Evolutionary conservation across 176 grass and related monocot species (phyloP).

Genomic region (Raddia guianensis): DNA sequence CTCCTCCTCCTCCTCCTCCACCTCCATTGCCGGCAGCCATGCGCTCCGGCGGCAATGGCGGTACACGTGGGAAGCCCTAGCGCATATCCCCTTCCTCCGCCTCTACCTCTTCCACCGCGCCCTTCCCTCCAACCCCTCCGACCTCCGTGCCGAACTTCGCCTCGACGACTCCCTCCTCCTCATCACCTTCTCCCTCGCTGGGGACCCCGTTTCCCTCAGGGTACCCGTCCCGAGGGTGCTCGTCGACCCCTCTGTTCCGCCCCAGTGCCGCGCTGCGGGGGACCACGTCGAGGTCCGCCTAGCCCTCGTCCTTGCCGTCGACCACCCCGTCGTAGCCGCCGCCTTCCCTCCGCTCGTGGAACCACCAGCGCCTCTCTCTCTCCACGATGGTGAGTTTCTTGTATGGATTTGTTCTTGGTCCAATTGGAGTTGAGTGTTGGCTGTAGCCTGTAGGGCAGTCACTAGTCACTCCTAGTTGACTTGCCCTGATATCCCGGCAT

Average conservation of each 20-base stretch:
- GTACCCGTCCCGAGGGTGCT: constrained; percentile 64
- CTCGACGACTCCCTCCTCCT: constrained; percentile 53
- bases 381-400: constrained; percentile 26
- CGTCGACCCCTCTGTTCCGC: constrained; percentile 51
- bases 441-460: too few relatives aligned
- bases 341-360: constrained; percentile 28
- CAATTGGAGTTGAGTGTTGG: not conserved
- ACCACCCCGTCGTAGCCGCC: constrained; percentile 57
- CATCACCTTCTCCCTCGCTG: constrained; percentile 51
- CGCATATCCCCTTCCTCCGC: constrained; percentile 55
- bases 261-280: constrained; percentile 42
- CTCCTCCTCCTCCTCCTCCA: not conserved
- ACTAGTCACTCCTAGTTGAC: not conserved
- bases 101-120: constrained; percentile 55
- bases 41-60: constrained; percentile 38
- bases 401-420: not conserved
- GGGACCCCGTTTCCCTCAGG: constrained; percentile 39
- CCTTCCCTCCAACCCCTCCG: constrained; percentile 5
- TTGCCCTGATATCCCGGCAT: not conserved
- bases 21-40: constrained; percentile 3
- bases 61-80: constrained; percentile 60
- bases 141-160: constrained; percentile 53
- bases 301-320: constrained; percentile 63
- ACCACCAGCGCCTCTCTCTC: constrained; percentile 23
- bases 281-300: constrained; percentile 71